These are phyloP conservation scores for Tylopilus vinaceipallidus DNA, from an alignment of 768 basidiomycete genomes.

Conservation along the genomic window DNA sequence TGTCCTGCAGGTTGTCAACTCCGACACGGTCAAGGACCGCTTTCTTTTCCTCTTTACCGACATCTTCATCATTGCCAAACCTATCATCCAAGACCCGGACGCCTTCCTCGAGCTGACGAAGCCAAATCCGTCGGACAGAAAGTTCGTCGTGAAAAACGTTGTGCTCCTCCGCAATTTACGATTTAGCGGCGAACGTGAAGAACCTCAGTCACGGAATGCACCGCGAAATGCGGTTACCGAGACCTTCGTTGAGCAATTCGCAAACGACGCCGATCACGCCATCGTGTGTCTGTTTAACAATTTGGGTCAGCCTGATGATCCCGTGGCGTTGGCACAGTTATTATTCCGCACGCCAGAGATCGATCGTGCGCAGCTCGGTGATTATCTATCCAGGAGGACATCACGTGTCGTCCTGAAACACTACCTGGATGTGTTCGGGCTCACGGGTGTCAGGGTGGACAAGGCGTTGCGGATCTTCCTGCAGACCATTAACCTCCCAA, in stretches of 20 bases:
- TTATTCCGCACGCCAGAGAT: slow-evolving; percentile 82
- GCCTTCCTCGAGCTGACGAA: slow-evolving; percentile 55
- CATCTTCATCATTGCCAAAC: slow-evolving; percentile 90
- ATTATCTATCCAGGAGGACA: slow-evolving; percentile 73
- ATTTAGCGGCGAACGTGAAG: slow-evolving; percentile 68
- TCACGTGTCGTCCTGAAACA: slow-evolving; percentile 76
- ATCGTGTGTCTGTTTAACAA: slow-evolving; percentile 68
- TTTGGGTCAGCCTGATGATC: slow-evolving; percentile 59
- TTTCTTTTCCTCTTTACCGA: slow-evolving; percentile 98
- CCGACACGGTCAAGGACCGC: slow-evolving; percentile 92
- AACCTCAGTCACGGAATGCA: slow-evolving; percentile 47
- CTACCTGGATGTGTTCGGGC: slow-evolving; percentile 87
- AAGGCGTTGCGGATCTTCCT: slow-evolving; percentile 88
- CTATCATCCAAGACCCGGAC: slow-evolving; percentile 70
- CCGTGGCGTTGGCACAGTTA: slow-evolving; percentile 70
- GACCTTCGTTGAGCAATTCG: slow-evolving; percentile 77
- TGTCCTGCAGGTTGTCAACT: slow-evolving; percentile 90
- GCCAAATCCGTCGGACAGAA: slow-evolving; percentile 60
- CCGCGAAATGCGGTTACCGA: slow-evolving; percentile 63
- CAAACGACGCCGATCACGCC: slow-evolving; percentile 76
- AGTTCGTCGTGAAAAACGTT: slow-evolving; percentile 87
- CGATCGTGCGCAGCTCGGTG: slow-evolving; percentile 78
- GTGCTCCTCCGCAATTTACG: slow-evolving; percentile 71
- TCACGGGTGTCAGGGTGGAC: slow-evolving; percentile 80
- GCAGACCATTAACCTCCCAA: slow-evolving; percentile 70